Base-by-base conservation (phyloP, 257 asterid species). In the Buddleja alternifolia region DNA sequence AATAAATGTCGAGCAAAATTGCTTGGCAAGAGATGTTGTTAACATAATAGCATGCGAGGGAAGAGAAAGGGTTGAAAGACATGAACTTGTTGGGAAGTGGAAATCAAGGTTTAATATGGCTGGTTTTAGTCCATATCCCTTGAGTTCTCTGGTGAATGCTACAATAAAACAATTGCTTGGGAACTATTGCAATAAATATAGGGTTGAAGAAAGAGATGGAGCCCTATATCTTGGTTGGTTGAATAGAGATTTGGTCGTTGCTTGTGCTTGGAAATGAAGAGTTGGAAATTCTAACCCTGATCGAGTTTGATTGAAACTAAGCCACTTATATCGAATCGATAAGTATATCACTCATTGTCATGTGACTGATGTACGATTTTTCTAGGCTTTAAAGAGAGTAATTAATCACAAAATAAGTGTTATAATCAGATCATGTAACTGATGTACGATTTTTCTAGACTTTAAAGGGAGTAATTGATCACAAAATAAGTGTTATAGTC, bases 241-340 rank as follows among this genome's bases (percentile, higher is more conserved):
- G 89, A 78, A 85, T 62, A 88, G 96, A 70, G 93, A 92, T 80
- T 84, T 92, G 78, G 96, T 89, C 16, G 94, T 89, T 70, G 80
- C 96, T 68, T 89, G 96, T 80, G 96, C 98, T 16, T 92, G 98
- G 98, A 87, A 84, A 40, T 92, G 86, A n/a, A n/a, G n/a, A n/a
- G n/a, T n/a, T n/a, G n/a, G n/a, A n/a, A n/a, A n/a, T n/a, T n/a
- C n/a, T n/a, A n/a, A n/a, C n/a, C n/a, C n/a, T n/a, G n/a, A n/a
- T n/a, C n/a, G n/a, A n/a, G n/a, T n/a, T n/a, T n/a, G n/a, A n/a
- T n/a, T n/a, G n/a, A n/a, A n/a, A n/a, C n/a, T n/a, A n/a, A n/a
- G n/a, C n/a, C n/a, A n/a, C n/a, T n/a, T n/a, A n/a, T n/a, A n/a
- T n/a, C n/a, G n/a, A n/a, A n/a, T n/a, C n/a, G n/a, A n/a, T n/a